These are phyloP conservation scores for Mediolabrus comicus DNA, from an alignment of 108 stramenopile genomes.

Conservation along the genomic window DNA sequence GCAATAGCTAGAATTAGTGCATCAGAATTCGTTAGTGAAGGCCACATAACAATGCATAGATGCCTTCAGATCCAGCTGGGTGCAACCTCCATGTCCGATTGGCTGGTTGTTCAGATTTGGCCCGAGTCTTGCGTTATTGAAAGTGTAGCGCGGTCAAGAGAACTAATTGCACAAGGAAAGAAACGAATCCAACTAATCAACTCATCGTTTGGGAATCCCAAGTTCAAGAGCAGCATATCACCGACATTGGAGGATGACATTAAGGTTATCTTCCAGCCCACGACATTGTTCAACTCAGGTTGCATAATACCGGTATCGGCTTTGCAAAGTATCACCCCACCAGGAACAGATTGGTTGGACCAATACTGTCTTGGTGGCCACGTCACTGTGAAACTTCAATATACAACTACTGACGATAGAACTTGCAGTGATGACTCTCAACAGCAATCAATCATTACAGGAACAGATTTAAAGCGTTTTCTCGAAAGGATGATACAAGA, in stretches of 20 bases:
- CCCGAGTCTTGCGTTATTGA: slow-evolving; percentile 18
- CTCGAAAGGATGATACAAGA: background rate
- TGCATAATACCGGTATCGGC: slow-evolving; percentile 14
- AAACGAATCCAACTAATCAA: background rate
- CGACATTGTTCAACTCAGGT: slow-evolving; percentile 15
- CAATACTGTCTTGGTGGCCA: background rate
- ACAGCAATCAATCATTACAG: slow-evolving; percentile 13
- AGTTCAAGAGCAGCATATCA: background rate
- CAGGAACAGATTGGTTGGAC: background rate
- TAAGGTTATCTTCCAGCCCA: background rate
- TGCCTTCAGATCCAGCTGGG: slow-evolving; percentile 35
- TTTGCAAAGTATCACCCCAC: slow-evolving; percentile 5
- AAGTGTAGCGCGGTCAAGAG: slow-evolving; percentile 4
- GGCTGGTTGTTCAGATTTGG: slow-evolving; percentile 29
- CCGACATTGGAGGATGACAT: background rate
- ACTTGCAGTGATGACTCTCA: background rate
- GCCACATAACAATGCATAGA: slow-evolving; percentile 32
- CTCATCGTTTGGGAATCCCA: background rate
- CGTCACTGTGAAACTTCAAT: background rate
- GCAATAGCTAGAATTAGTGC: slow-evolving; percentile 26
- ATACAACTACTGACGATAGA: background rate
- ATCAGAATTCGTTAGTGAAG: slow-evolving; percentile 10
- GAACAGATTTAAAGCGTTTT: slow-evolving; percentile 4
- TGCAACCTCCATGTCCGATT: slow-evolving; percentile 22
- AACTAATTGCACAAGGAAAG: background rate